Evolutionary conservation across 345 rosid genomes (phyloP), one percentile per base, ranked within the genome.

Genomic region (Dovyalis caffra): DNA sequence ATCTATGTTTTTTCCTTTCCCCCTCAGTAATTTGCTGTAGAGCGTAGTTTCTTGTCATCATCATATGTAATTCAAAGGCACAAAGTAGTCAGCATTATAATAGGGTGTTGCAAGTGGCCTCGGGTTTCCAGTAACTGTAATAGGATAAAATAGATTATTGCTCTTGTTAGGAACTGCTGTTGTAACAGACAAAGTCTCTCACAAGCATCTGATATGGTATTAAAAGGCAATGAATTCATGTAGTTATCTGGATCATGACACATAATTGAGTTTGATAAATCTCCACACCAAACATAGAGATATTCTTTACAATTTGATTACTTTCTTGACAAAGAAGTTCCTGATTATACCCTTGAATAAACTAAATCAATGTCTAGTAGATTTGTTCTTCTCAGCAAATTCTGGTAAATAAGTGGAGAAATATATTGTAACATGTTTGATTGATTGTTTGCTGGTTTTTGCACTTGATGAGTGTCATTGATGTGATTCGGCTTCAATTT

Each of bases 401-500:
- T n/a, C n/a, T n/a, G n/a, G n/a, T n/a, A n/a, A n/a, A n/a, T n/a
- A n/a, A n/a, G n/a, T n/a, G 1, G 32, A 11, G 14, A 10, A 43
- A 2, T 37, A 37, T 21, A 16, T 32, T 67, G 4, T 68, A 21
- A 45, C 16, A n/a, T 18, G 21, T 8, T 40, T 40, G 57, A 40
- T n/a, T 29, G 29, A 35, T 53, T 56, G 43, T 14, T 70, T n/a
- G 11, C 68, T 43, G 29, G 31, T 40, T 51, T 38, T 66, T 33
- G 23, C 28, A 49, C 31, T 68, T 12, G 61, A 69, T 29, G 66
- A 18, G 45, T 16, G 67, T 40, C 62, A 35, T 18, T 51, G 49
- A 77, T 33, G 37, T 12, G 20, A 23, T 18, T 11, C 40, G 21
- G 21, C 65, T 76, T 35, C 57, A 62, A 76, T 77, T 37, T 71